Evolutionary conservation across 129 eudicot species (phyloP).

Genomic region (Lactuca saligna): DNA sequence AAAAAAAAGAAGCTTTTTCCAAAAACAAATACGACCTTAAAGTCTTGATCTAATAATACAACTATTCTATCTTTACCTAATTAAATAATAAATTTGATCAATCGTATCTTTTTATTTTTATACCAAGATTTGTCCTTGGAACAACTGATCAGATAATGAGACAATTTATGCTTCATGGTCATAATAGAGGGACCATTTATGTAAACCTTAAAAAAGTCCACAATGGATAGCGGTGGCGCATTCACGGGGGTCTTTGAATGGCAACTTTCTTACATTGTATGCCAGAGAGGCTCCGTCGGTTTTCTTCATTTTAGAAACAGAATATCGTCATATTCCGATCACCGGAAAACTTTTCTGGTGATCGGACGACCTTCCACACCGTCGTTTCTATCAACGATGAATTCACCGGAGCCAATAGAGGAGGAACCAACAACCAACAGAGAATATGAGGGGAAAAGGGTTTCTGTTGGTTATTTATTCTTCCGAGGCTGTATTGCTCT

Average conservation of each 20-base stretch:
- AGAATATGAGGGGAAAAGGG: constrained; percentile 10
- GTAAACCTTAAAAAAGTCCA: constrained; percentile 19
- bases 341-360: constrained; percentile 57
- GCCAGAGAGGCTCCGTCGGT: constrained; percentile 11
- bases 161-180: neutral
- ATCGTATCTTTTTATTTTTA: neutral
- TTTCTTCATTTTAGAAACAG: constrained; percentile 18
- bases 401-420: constrained; percentile 43
- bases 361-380: constrained; percentile 29
- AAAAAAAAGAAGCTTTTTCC: too few species aligned
- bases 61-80: too few species aligned
- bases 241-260: constrained; percentile 16
- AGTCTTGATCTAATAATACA: neutral
- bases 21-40: too few species aligned
- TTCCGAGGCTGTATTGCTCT: constrained; percentile 37
- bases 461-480: constrained; percentile 13
- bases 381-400: constrained; percentile 32
- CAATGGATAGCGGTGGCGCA: constrained; percentile 17
- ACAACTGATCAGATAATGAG: neutral
- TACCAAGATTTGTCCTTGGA: neutral
- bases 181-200: constrained; percentile 9
- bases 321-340: constrained; percentile 37
- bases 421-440: neutral
- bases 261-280: constrained; percentile 1
- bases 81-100: neutral